Base-by-base conservation (phyloP, 208 protist genomes). In the Herpetomonas samuelpessoai region DNA sequence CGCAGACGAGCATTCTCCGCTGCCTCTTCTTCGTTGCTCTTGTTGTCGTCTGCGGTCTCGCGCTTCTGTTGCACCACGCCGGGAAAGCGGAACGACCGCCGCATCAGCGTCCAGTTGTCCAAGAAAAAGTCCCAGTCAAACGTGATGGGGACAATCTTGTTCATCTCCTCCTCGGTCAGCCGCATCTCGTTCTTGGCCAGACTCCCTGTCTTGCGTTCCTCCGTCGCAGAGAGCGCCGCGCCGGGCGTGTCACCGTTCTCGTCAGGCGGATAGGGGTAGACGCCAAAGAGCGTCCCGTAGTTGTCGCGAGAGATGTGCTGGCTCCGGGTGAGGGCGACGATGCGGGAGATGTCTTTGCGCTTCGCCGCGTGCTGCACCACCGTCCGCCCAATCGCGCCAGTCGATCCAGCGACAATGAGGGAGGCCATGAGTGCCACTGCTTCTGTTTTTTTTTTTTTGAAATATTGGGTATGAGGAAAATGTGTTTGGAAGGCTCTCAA, bases 321-420 rank as follows among this genome's bases (percentile, higher is more conserved):
- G 6, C 49, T 41, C 19, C 85, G 71, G 3, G 86, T 88, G 27
- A 93, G 77, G 19, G 86, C 82, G 44, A 90, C 68, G 22, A 93
- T 77, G n/a, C 65, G 62, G 35, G 46, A 38, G 51, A 93, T 75
- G 28, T 69, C 46, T 0, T 44, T 31, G 22, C 72, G 62, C 9
- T 52, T 65, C 25, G 89, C 60, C 9, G 82, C 82, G 25, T 84
- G 50, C 51, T 62, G 58, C 1, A 93, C 74, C 25, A 90, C 80
- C 28, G 62, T 67, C 31, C 78, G 76, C 9, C 86, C 86, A 62
- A 93, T 83, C 0, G 83, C 83, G 2, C 86, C 86, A 25, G 86
- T 90, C 25, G 79, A 74, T 12, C 86, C 86, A 19, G 86, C 86
- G 6, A 93, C 80, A 56, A 93, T 73, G 2, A 90, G 44, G 4